Evolutionary conservation across 148 eudicot genomes (phyloP), one percentile per base, ranked within the genome.

Genomic region (Mesembryanthemum crystallinum): DNA sequence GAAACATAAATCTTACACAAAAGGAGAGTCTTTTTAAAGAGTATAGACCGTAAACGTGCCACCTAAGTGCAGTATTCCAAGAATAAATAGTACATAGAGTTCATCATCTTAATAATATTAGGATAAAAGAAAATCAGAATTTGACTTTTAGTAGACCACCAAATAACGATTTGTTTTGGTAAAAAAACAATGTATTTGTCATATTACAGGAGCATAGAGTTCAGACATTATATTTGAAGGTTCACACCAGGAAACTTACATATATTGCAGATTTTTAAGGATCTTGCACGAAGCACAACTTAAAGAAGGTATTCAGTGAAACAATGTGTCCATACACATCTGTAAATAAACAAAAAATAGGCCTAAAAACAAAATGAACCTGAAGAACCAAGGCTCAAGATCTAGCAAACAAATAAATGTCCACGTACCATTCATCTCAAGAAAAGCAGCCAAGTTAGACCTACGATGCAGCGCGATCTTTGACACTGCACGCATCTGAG

Each of bases 401-500:
- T 23, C 14, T 20, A 30, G 47, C 39, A 49, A 62, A 23, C 23
- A 52, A 69, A 3, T 17, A 59, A 45, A 73, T 32, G 69, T 61
- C 37, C 60, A 59, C 83, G 49, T 96, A 96, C 99, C 99, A 86
- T 96, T 84, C 47, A 76, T 87, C 82, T 92, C 98, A 70, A 96
- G 87, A 77, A 92, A 96, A 67, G 81, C 70, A 64, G 98, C 97
- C 82, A 96, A 83, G 84, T 92, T 96, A 43, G 91, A 82, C 76
- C 98, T 83, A 14, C 99, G 99, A 77, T 92, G 97, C 78, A 96
- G 72, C 24, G 98, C 98, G 84, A 96, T 91, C 89, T 87, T 92
- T 76, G 99, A 91, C 74, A 96, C 98, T 70, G 97, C 97, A 73
- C 92, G 97, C 97, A 96, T 87, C 83, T 96, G 99, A 68, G 93